A percentile compares a stretch with the other conserved stretches of the same genome.
Evolutionary conservation across 768 basidiomycete species (phyloP).

Genomic region (Termitomyces sp.): DNA sequence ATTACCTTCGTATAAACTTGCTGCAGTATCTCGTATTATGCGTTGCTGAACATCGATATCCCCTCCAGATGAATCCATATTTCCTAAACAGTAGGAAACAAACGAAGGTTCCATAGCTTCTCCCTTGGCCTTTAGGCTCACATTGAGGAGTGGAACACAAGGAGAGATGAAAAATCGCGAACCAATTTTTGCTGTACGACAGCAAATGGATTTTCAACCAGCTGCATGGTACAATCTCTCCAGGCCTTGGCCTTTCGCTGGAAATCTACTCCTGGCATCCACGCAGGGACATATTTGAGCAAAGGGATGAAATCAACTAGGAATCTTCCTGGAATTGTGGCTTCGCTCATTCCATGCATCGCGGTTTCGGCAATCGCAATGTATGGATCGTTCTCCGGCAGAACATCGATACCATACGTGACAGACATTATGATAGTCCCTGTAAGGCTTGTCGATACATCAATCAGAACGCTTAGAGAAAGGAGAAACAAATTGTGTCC

Average conservation of each 20-base stretch:
- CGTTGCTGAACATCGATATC: background rate
- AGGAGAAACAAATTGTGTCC: background rate
- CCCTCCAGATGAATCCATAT: background rate
- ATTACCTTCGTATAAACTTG: slow-evolving; percentile 1
- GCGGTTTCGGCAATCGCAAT: slow-evolving; percentile 29
- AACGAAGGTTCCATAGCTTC: slow-evolving; percentile 22
- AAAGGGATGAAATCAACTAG: slow-evolving; percentile 30
- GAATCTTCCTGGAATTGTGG: slow-evolving; percentile 26
- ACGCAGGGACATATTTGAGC: slow-evolving; percentile 31
- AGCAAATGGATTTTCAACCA: slow-evolving; percentile 24
- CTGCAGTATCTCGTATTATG: slow-evolving; percentile 1
- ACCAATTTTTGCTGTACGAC: slow-evolving; percentile 16
- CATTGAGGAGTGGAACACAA: background rate
- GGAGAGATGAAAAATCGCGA: background rate
- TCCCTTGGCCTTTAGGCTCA: slow-evolving; percentile 3
- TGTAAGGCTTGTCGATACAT: slow-evolving; percentile 5
- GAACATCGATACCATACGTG: slow-evolving; percentile 31
- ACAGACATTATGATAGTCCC: slow-evolving; percentile 28
- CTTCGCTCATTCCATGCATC: slow-evolving; percentile 25
- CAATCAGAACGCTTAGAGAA: background rate
- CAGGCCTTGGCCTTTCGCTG: slow-evolving; percentile 28
- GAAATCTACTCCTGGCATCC: slow-evolving; percentile 35
- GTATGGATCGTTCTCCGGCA: slow-evolving; percentile 32
- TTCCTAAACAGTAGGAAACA: slow-evolving; percentile 10
- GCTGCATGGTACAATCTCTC: slow-evolving; percentile 11